These are phyloP conservation scores for Porphyrellus cyaneotinctus DNA, from an alignment of 768 basidiomycete genomes.

Conservation along the genomic window DNA sequence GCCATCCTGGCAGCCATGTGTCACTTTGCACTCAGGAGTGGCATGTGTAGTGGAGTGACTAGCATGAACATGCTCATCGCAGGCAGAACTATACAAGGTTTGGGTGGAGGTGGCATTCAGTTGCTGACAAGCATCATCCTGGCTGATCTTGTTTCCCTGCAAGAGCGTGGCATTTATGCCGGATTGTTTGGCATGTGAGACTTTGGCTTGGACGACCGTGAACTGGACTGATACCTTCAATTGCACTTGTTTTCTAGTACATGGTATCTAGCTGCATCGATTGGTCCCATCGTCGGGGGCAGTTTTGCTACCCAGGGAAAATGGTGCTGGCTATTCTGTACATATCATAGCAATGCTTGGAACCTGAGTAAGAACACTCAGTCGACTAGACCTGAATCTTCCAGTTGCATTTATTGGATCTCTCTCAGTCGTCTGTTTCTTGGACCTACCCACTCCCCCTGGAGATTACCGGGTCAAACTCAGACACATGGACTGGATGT, in stretches of 20 bases:
- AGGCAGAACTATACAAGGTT: slow-evolving; percentile 31
- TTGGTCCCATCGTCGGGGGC: slow-evolving; percentile 36
- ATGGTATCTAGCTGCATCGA: slow-evolving; percentile 32
- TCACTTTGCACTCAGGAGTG: slow-evolving; percentile 34
- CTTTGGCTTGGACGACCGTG: neutral
- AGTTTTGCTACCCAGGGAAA: slow-evolving; percentile 30
- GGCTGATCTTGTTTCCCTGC: slow-evolving; percentile 40
- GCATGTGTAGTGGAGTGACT: slow-evolving; percentile 30
- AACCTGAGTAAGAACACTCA: neutral
- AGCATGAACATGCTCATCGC: slow-evolving; percentile 22
- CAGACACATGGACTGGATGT: slow-evolving; percentile 38
- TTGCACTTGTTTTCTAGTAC: slow-evolving; percentile 11
- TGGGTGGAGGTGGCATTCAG: slow-evolving; percentile 36
- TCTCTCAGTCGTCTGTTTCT: slow-evolving; percentile 21
- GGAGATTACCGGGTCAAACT: slow-evolving; percentile 33
- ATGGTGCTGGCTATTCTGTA: slow-evolving; percentile 46
- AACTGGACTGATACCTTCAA: neutral
- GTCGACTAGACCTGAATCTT: slow-evolving; percentile 35
- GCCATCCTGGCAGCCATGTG: slow-evolving; percentile 22
- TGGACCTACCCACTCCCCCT: slow-evolving; percentile 34
- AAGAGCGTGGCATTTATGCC: slow-evolving; percentile 37
- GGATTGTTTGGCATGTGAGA: slow-evolving; percentile 24
- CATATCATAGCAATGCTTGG: neutral
- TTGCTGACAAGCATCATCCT: slow-evolving; percentile 37
- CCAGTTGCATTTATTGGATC: slow-evolving; percentile 31